A percentile compares a stretch with the other conserved stretches of the same genome.
Conservation (phyloP, 2,329 filamentous ascomycete species). For the Colletotrichum paranaense region DNA sequence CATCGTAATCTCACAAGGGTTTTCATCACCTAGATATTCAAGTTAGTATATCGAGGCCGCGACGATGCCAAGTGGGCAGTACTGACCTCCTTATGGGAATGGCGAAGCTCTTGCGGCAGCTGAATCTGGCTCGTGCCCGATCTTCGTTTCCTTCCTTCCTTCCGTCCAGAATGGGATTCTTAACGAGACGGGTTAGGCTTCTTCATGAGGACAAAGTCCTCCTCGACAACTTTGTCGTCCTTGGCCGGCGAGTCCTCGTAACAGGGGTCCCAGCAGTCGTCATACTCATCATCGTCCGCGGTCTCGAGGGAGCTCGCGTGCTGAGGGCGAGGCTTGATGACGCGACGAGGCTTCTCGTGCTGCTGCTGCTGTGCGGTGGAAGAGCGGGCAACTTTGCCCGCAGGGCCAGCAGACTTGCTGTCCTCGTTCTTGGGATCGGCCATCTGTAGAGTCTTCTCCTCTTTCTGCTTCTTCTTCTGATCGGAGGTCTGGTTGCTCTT, state of each 20-base stretch:
- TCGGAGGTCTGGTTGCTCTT: neutral
- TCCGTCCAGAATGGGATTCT: neutral
- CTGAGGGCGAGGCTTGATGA: neutral
- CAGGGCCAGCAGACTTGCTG: neutral
- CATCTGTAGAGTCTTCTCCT: neutral
- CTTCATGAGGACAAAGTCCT: constrained; percentile 18
- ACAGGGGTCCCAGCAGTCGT: constrained; percentile 23
- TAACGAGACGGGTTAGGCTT: constrained; percentile 17
- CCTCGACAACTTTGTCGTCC: constrained; percentile 8
- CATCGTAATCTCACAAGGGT: neutral
- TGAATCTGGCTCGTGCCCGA: neutral
- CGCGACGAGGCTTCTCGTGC: constrained; percentile 3
- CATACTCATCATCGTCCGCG: constrained; percentile 29
- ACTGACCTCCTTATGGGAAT: neutral
- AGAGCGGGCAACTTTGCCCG: neutral
- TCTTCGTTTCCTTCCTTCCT: neutral
- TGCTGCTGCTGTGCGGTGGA: neutral
- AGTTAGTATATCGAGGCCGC: neutral
- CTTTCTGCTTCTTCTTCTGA: neutral
- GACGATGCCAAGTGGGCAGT: neutral
- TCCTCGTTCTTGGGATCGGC: neutral
- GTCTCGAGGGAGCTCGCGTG: constrained; percentile 19
- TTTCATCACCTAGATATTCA: neutral
- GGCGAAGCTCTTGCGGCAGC: neutral
- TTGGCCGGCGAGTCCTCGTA: constrained; percentile 10